phyloP scores from a whole-genome alignment of 371 early-diverging fungal species.

The Syncephalastrum monosporum region DNA sequence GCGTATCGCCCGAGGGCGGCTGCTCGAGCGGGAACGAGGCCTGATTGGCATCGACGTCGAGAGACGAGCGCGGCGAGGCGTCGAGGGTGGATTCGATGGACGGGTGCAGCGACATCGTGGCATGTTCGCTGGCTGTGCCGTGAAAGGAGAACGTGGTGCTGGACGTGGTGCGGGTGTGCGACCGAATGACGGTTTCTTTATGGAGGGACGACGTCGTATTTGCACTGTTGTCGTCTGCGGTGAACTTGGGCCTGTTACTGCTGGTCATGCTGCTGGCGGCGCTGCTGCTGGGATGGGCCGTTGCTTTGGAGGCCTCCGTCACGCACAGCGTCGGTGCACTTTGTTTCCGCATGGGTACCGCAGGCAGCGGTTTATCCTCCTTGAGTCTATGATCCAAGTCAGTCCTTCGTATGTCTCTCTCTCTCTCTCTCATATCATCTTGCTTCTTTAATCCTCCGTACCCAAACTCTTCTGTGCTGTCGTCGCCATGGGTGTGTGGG shows the following conservation, averaged over 20 bases:
- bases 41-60: conserved; percentile 16
- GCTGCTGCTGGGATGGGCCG: conserved; percentile 3
- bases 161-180: conserved; percentile 22
- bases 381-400: not conserved
- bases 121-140: conserved; percentile 16
- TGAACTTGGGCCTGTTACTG: no score
- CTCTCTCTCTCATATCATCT: no score
- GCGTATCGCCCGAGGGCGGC: not conserved
- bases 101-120: conserved; percentile 31
- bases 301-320: conserved; percentile 25
- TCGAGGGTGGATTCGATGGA: conserved; percentile 47
- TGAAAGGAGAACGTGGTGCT: conserved; percentile 20
- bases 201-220: conserved; percentile 11
- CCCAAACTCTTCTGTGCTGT: not conserved
- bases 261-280: not conserved
- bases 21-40: conserved; percentile 13
- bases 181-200: conserved; percentile 16
- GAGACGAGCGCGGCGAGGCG: conserved; percentile 41
- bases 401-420: no score
- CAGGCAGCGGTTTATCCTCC: conserved; percentile 14
- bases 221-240: not conserved
- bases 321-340: conserved; percentile 26
- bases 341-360: conserved; percentile 20
- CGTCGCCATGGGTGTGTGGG: not conserved
- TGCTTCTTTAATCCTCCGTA: not conserved